phyloP scores from a whole-genome alignment of 1,284 basidiomycete species.

The Ceratobasidium papillatum region DNA sequence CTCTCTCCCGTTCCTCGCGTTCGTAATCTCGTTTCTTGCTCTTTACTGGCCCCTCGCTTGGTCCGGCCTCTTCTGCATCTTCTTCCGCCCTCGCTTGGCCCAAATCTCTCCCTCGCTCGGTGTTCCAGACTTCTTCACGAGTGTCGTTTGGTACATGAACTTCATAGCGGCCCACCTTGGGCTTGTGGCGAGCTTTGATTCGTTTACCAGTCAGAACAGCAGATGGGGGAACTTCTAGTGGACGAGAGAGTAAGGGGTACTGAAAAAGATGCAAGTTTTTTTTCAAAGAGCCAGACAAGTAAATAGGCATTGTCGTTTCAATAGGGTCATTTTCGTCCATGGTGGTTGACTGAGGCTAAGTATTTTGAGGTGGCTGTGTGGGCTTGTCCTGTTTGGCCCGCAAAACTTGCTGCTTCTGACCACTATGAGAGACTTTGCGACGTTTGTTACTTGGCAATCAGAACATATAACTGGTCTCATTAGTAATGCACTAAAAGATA shows the following conservation, averaged over 20 bases:
- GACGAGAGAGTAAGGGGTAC: conserved; percentile 75
- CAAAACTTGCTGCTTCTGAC: conserved; percentile 4
- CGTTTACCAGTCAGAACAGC: conserved; percentile 74
- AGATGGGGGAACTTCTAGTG: conserved; percentile 76
- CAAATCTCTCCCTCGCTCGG: conserved; percentile 68
- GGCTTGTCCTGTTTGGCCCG: neutral
- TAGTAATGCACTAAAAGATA: conserved; percentile 48
- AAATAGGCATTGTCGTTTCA: conserved; percentile 63
- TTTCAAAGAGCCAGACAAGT: conserved; percentile 66
- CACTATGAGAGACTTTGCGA: conserved; percentile 28
- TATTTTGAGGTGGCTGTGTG: conserved; percentile 1
- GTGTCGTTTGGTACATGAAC: conserved; percentile 79
- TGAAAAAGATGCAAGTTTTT: conserved; percentile 78
- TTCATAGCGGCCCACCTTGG: conserved; percentile 67
- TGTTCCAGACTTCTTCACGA: conserved; percentile 79
- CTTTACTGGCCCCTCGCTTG: conserved; percentile 23
- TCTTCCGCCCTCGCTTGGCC: conserved; percentile 69
- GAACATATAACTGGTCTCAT: conserved; percentile 32
- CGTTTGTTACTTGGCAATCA: conserved; percentile 42
- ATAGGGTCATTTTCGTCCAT: conserved; percentile 43
- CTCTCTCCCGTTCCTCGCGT: conserved; percentile 32
- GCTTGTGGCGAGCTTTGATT: conserved; percentile 75
- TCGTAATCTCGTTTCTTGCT: conserved; percentile 42
- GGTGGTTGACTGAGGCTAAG: neutral
- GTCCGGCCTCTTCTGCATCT: conserved; percentile 63